Base-by-base conservation (phyloP, 495 filamentous ascomycete species). In the Annulohypoxylon stygium region DNA sequence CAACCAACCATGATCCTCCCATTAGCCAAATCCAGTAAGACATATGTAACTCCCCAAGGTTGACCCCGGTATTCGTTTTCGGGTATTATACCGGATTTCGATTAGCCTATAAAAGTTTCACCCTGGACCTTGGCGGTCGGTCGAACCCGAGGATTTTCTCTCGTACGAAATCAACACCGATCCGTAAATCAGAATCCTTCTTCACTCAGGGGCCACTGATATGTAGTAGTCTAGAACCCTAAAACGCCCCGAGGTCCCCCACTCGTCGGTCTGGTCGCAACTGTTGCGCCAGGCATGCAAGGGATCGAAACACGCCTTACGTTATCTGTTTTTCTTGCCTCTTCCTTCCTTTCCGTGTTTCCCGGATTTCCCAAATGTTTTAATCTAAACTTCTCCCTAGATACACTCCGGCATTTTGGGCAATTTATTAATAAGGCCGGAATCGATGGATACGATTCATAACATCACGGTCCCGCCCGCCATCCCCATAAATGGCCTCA, bases 391-490 rank as follows among this genome's bases (percentile, higher is more conserved):
- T 47, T 47, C 3, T 12, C 18, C 9, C 48, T 26, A 51, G 4
- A 47, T 12, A 18, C 5, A 20, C 45, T 4, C 20, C 20, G 20
- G 45, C 5, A 20, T 7, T n/a, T 23, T 10, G 9, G 7, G 16
- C 6, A 30, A 5, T 14, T 30, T 8, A 53, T 51, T 8, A 11
- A 48, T 25, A 6, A 33, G 11, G 8, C 14, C 50, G 50, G 50
- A 34, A n/a, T 11, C 25, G 25, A 63, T 63, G 61, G 47, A 63
- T 12, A 23, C 61, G 2, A n/a, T 53, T 36, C 60, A 59, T 18
- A 67, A 58, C 26, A 9, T 36, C 23, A 58, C 53, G 11, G 7
- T 20, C 12, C 8, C 48, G 30, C 34, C 12, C 26, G 10, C 20
- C 23, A 12, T 3, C 12, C 12, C 11, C 26, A 55, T 25, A 10